Evolutionary conservation across 306 rosid genomes (phyloP).

Genomic region (Lathyrus oleraceus): DNA sequence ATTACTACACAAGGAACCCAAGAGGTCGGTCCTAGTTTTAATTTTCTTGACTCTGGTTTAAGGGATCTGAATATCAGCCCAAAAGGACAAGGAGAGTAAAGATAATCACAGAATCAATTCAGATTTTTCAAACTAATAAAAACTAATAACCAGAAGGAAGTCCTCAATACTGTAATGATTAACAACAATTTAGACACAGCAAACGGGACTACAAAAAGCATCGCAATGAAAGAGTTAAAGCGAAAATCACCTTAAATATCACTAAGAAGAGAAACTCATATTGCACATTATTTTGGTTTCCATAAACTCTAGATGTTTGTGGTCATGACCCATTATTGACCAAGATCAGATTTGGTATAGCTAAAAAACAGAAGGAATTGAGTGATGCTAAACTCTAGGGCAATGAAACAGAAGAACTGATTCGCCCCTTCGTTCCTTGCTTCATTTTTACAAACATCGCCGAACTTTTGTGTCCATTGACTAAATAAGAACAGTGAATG

Average conservation of each 20-base stretch:
- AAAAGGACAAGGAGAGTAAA: conserved; percentile 7
- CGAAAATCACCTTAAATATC: conserved; percentile 22
- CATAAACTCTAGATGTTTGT: conserved; percentile 7
- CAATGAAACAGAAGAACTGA: background rate
- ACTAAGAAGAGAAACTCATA: conserved; percentile 1
- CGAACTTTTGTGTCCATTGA: background rate
- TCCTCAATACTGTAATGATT: background rate
- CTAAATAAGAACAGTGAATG: conserved; percentile 11
- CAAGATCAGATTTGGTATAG: background rate
- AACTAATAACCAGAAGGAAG: background rate
- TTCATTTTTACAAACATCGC: too few relatives aligned
- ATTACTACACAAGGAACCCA: background rate
- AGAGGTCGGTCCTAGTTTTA: background rate
- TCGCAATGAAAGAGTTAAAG: background rate
- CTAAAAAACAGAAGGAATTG: background rate
- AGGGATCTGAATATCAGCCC: background rate
- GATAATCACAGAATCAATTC: background rate
- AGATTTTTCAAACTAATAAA: background rate
- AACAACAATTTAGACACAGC: background rate
- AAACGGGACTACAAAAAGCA: background rate
- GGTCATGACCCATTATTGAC: conserved; percentile 19
- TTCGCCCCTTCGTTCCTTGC: too few relatives aligned
- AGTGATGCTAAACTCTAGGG: background rate
- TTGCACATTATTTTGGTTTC: conserved; percentile 21
- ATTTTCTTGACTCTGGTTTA: background rate